Evolutionary conservation across 495 filamentous ascomycete genomes (phyloP).

Genomic region (Penicillium bovifimosum): DNA sequence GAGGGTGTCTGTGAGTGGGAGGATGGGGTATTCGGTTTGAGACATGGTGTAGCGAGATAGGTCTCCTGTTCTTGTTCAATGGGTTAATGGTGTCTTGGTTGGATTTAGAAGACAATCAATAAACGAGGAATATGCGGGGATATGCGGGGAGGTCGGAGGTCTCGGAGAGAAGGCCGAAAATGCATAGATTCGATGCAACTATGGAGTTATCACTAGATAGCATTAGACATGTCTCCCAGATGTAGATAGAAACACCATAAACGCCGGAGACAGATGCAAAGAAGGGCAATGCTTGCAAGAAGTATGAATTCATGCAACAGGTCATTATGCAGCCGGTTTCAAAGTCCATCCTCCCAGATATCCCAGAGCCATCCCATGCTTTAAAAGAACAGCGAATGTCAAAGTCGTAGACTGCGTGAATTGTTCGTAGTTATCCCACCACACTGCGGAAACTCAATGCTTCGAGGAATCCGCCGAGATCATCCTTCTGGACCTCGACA

Average conservation of each 20-base stretch:
- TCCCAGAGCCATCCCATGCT: conserved; percentile 13
- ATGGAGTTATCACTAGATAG: conserved; percentile 16
- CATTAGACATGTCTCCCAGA: conserved; percentile 3
- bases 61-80: not conserved
- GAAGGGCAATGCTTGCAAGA: conserved; percentile 20
- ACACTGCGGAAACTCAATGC: conserved; percentile 87
- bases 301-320: conserved; percentile 15
- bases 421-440: conserved; percentile 55
- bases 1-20: conserved; percentile 29
- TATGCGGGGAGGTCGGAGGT: conserved; percentile 1
- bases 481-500: conserved; percentile 93
- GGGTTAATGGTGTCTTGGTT: not conserved
- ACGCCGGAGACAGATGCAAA: conserved; percentile 27
- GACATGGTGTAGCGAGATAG: conserved; percentile 17
- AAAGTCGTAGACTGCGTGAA: conserved; percentile 28
- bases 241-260: conserved; percentile 10
- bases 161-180: conserved; percentile 23
- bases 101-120: not conserved
- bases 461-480: conserved; percentile 87
- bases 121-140: conserved; percentile 12
- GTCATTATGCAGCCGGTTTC: conserved; percentile 14
- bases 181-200: conserved; percentile 15
- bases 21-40: conserved; percentile 19
- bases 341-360: conserved; percentile 16
- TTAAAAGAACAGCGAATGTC: conserved; percentile 13